These are phyloP conservation scores for Pythium phragmiticola DNA, from an alignment of 352 stramenopile genomes.

Conservation along the genomic window DNA sequence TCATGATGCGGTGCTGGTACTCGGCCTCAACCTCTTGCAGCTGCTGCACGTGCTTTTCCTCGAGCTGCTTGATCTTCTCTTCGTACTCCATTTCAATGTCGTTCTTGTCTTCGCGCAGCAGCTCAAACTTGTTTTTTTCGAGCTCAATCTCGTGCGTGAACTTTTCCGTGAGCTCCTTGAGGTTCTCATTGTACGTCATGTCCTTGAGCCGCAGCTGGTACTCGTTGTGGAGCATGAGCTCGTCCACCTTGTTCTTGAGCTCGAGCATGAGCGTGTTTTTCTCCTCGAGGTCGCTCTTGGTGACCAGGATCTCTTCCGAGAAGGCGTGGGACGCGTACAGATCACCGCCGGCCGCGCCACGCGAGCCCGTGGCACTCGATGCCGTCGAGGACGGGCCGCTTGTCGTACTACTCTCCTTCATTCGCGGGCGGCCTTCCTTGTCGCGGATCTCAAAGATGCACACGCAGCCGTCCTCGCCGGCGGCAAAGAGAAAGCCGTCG, in stretches of 20 bases:
- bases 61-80: constrained; percentile 89
- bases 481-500: constrained; percentile 90
- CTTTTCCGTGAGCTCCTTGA: constrained; percentile 94
- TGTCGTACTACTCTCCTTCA: constrained; percentile 28
- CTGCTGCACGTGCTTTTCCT: constrained; percentile 89
- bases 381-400: not conserved
- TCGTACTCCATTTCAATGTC: constrained; percentile 92
- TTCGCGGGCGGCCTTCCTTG: constrained; percentile 72
- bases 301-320: constrained; percentile 93
- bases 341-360: constrained; percentile 10
- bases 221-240: constrained; percentile 93
- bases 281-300: constrained; percentile 92
- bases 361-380: constrained; percentile 40
- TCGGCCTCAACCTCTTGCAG: constrained; percentile 89
- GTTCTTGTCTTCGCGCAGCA: constrained; percentile 88
- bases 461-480: constrained; percentile 89
- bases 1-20: constrained; percentile 94
- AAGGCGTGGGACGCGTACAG: constrained; percentile 36
- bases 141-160: constrained; percentile 92
- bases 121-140: constrained; percentile 87
- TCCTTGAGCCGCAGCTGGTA: constrained; percentile 95
- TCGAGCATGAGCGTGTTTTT: constrained; percentile 91
- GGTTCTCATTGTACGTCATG: constrained; percentile 95
- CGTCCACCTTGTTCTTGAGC: constrained; percentile 94
- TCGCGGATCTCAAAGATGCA: constrained; percentile 90